Conservation (phyloP, 371 early-diverging fungal species). For the Mucor velutinosus region DNA sequence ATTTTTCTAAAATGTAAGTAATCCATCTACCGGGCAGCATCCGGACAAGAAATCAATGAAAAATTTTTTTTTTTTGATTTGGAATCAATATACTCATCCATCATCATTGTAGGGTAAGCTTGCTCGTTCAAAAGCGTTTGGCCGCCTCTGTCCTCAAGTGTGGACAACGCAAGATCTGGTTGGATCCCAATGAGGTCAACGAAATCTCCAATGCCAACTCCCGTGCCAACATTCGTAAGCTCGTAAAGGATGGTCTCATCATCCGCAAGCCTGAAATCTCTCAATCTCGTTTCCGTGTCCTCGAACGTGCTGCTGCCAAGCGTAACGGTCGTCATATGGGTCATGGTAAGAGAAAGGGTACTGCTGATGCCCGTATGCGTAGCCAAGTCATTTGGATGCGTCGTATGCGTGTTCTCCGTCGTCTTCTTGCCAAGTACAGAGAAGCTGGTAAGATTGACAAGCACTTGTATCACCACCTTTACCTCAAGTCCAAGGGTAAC, state of each 20-base stretch:
- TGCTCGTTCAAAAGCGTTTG: slow-evolving; percentile 91
- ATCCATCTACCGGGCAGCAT: neutral
- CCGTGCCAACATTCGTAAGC: slow-evolving; percentile 96
- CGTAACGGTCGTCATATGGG: slow-evolving; percentile 99
- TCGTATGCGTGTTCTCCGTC: slow-evolving; percentile 98
- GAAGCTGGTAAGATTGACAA: slow-evolving; percentile 98
- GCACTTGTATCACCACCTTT: slow-evolving; percentile 97
- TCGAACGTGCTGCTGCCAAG: slow-evolving; percentile 93
- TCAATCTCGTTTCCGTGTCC: slow-evolving; percentile 97
- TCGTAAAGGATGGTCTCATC: slow-evolving; percentile 97
- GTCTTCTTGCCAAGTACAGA: slow-evolving; percentile 97
- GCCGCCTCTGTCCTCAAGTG: slow-evolving; percentile 98
- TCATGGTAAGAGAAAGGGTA: slow-evolving; percentile 98
- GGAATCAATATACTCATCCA: neutral
- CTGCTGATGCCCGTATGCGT: slow-evolving; percentile 99
- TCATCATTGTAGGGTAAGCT: slow-evolving; percentile 69
- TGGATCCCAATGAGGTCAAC: slow-evolving; percentile 97
- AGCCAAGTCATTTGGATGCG: slow-evolving; percentile 98
- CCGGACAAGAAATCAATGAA: slow-evolving; percentile 3
- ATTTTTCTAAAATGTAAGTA: slow-evolving; percentile 8
- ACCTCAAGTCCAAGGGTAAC: slow-evolving; percentile 99
- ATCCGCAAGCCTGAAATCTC: slow-evolving; percentile 95
- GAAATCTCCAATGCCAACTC: slow-evolving; percentile 98
- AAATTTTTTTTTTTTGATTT: neutral
- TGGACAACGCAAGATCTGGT: slow-evolving; percentile 99